Evolutionary conservation across 2,329 filamentous ascomycete species (phyloP).

Genomic region (Cryphonectria nitschkei): DNA sequence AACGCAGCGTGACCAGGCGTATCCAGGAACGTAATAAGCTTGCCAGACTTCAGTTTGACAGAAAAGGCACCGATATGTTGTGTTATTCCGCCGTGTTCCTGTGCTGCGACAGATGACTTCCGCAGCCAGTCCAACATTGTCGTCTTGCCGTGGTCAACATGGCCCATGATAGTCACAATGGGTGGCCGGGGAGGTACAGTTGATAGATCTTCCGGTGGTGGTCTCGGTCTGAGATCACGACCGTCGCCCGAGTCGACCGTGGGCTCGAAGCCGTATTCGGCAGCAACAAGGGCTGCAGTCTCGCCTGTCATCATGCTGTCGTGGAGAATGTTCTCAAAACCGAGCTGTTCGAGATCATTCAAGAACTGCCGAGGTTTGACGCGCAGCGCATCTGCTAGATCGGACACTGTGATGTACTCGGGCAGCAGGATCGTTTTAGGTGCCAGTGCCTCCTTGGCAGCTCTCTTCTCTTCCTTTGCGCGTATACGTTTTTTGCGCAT

Average conservation of each 20-base stretch:
- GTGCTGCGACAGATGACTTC: constrained; percentile 87
- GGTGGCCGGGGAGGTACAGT: constrained; percentile 77
- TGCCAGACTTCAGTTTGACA: constrained; percentile 82
- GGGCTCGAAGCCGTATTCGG: constrained; percentile 91
- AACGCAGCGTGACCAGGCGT: constrained; percentile 97
- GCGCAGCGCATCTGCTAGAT: constrained; percentile 75
- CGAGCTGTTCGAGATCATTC: constrained; percentile 76
- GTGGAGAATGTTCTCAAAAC: constrained; percentile 81
- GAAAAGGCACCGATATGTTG: constrained; percentile 98
- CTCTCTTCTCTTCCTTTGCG: constrained; percentile 48
- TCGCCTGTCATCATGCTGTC: constrained; percentile 90
- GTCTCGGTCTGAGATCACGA: constrained; percentile 73
- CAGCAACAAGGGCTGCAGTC: constrained; percentile 84
- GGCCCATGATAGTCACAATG: constrained; percentile 98
- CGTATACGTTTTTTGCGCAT: constrained; percentile 45
- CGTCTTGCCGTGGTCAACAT: constrained; percentile 98
- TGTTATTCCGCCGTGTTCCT: constrained; percentile 95
- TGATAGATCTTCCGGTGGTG: constrained; percentile 69
- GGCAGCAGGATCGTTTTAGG: constrained; percentile 74
- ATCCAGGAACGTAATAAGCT: constrained; percentile 93
- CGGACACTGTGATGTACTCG: constrained; percentile 87
- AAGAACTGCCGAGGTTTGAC: constrained; percentile 74
- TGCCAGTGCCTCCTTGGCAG: constrained; percentile 44
- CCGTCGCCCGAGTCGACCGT: constrained; percentile 68
- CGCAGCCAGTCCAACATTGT: constrained; percentile 92